Evolutionary conservation across 2,329 filamentous ascomycete genomes (phyloP).

Genomic region (Aspergillus pseudoglaucus): DNA sequence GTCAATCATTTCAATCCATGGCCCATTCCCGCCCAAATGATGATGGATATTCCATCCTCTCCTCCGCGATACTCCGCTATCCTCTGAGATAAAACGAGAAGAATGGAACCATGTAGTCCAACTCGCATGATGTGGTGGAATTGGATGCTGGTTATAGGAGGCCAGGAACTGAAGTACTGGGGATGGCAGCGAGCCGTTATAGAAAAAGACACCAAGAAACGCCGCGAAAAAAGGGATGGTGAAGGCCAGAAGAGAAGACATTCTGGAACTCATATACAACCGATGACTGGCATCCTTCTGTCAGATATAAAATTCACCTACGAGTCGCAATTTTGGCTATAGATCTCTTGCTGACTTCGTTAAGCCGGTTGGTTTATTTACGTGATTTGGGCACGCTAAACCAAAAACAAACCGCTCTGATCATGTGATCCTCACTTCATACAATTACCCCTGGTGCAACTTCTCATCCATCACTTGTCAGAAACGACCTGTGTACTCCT

Average conservation of each 20-base stretch:
- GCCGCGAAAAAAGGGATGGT: slow-evolving; percentile 5
- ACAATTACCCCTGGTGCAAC: no score
- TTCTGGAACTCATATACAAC: background rate
- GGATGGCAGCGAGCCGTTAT: slow-evolving; percentile 2
- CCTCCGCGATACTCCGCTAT: background rate
- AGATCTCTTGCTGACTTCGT: no score
- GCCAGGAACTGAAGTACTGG: background rate
- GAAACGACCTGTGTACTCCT: no score
- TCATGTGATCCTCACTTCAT: no score
- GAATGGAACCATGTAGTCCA: slow-evolving; percentile 18
- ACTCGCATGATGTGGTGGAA: slow-evolving; percentile 10
- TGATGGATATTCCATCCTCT: slow-evolving; percentile 46
- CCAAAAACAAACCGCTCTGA: no score
- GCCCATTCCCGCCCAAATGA: slow-evolving; percentile 50
- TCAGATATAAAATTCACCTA: background rate
- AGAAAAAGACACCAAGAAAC: slow-evolving; percentile 8
- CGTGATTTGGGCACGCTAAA: no score
- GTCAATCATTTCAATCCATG: slow-evolving; percentile 47
- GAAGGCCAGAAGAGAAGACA: background rate
- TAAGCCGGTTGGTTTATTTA: no score
- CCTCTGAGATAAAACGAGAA: background rate
- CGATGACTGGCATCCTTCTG: background rate
- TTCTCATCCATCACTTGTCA: no score
- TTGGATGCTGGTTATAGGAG: background rate
- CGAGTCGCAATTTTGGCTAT: no score